Conservation (phyloP, 345 rosid genomes). For the Corchorus capsularis region DNA sequence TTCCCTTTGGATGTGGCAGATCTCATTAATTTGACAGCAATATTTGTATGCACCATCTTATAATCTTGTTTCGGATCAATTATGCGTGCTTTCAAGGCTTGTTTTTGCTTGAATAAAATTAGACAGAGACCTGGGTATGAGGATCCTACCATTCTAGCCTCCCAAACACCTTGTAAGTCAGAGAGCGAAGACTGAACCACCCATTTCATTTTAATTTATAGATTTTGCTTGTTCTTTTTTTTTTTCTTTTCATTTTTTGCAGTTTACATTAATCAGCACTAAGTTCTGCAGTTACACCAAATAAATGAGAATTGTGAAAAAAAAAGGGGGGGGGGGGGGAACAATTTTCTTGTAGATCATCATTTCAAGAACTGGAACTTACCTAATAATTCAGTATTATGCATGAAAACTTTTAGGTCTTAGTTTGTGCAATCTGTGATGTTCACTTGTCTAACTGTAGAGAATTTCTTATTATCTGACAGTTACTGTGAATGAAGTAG, state of each 20-base stretch:
- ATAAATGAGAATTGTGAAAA: too few relatives aligned
- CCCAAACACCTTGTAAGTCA: slow-evolving; percentile 80
- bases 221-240: not conserved
- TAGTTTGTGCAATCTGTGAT: not conserved
- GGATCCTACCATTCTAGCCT: slow-evolving; percentile 64
- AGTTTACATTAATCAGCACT: too few relatives aligned
- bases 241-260: too few relatives aligned
- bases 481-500: slow-evolving; percentile 78
- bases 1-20: slow-evolving; percentile 5
- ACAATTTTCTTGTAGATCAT: too few relatives aligned
- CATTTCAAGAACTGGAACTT: not conserved
- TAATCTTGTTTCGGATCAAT: slow-evolving; percentile 4
- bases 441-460: slow-evolving; percentile 6
- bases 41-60: not conserved
- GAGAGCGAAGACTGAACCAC: not conserved
- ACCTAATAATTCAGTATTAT: not conserved
- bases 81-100: slow-evolving; percentile 50
- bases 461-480: slow-evolving; percentile 22
- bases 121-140: slow-evolving; percentile 41
- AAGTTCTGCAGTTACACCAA: too few relatives aligned
- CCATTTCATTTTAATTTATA: not conserved
- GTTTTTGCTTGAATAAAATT: slow-evolving; percentile 49
- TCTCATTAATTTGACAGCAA: not conserved
- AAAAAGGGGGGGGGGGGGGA: too few relatives aligned
- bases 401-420: not conserved